Evolutionary conservation across 1,284 basidiomycete species (phyloP).

Genomic region (Chiua sp.): DNA sequence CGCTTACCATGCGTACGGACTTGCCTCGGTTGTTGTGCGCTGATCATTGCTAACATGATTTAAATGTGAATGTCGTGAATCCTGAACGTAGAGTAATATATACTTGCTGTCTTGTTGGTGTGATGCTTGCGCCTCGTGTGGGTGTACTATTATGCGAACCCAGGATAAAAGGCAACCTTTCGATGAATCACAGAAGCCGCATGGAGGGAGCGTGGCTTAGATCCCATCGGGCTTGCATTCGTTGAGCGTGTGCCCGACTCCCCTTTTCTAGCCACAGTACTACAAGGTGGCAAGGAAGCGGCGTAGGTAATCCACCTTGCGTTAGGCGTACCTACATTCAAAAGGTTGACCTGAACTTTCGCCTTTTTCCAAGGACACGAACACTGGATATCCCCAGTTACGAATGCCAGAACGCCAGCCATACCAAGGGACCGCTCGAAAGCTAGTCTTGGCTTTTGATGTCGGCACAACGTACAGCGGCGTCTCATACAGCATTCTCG

Average conservation of each 20-base stretch:
- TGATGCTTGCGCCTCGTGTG: too few relatives aligned
- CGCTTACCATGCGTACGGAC: too few relatives aligned
- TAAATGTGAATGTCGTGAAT: too few relatives aligned
- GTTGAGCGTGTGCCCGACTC: conserved; percentile 15
- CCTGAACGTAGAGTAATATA: too few relatives aligned
- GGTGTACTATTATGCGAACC: too few relatives aligned
- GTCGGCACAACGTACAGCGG: conserved; percentile 58
- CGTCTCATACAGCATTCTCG: conserved; percentile 49
- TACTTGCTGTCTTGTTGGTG: too few relatives aligned
- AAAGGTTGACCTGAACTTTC: background rate
- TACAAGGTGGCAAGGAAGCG: conserved; percentile 3
- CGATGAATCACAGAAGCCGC: conserved; percentile 9
- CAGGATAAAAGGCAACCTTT: too few relatives aligned
- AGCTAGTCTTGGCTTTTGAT: conserved; percentile 55
- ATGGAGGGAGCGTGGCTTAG: conserved; percentile 7
- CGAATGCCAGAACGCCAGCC: conserved; percentile 38
- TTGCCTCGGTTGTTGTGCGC: too few relatives aligned
- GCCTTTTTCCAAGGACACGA: conserved; percentile 19
- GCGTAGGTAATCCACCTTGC: background rate
- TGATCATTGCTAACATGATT: too few relatives aligned
- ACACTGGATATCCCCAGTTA: background rate
- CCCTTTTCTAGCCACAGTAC: conserved; percentile 19
- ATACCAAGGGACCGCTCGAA: conserved; percentile 41
- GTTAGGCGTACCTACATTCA: background rate
- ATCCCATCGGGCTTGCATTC: conserved; percentile 16